phyloP scores from a whole-genome alignment of 805 yeast genomes.

The Ogataea methylovora region DNA sequence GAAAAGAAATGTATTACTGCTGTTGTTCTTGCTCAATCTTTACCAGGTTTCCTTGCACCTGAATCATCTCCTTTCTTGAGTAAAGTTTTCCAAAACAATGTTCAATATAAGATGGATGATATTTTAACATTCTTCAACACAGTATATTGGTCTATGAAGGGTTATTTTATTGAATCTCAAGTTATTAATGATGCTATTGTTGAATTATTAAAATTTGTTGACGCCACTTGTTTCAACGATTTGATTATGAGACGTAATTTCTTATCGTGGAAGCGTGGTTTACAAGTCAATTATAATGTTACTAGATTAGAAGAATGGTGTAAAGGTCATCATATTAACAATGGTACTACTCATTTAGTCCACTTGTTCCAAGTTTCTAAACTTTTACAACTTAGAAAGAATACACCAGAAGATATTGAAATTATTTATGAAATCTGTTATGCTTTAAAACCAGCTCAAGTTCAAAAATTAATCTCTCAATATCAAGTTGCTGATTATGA shows the following conservation, averaged over 20 bases:
- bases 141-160: slow-evolving; percentile 88
- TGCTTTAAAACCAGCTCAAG: slow-evolving; percentile 89
- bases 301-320: slow-evolving; percentile 99
- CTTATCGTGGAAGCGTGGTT: slow-evolving; percentile 95
- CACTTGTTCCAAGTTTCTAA: slow-evolving; percentile 92
- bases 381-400: slow-evolving; percentile 84
- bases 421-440: slow-evolving; percentile 93
- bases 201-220: slow-evolving; percentile 79
- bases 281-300: slow-evolving; percentile 92
- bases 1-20: slow-evolving; percentile 94
- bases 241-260: slow-evolving; percentile 90
- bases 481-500: slow-evolving; percentile 93
- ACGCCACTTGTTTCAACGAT: slow-evolving; percentile 92
- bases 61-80: slow-evolving; percentile 75
- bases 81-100: slow-evolving; percentile 67
- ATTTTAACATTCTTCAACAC: slow-evolving; percentile 81
- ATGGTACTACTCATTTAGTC: slow-evolving; percentile 74
- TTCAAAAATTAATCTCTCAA: slow-evolving; percentile 84
- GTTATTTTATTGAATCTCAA: slow-evolving; percentile 78
- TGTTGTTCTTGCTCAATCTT: slow-evolving; percentile 85
- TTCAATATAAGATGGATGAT: slow-evolving; percentile 89
- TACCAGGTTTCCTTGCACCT: slow-evolving; percentile 92
- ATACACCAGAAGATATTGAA: slow-evolving; percentile 81
- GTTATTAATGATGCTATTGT: slow-evolving; percentile 79
- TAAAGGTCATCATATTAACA: slow-evolving; percentile 83